A percentile compares a stretch with the other conserved stretches of the same genome.
These are phyloP conservation scores for Lathyrus tuberosus DNA, from an alignment of 306 rosid genomes.

Conservation along the genomic window DNA sequence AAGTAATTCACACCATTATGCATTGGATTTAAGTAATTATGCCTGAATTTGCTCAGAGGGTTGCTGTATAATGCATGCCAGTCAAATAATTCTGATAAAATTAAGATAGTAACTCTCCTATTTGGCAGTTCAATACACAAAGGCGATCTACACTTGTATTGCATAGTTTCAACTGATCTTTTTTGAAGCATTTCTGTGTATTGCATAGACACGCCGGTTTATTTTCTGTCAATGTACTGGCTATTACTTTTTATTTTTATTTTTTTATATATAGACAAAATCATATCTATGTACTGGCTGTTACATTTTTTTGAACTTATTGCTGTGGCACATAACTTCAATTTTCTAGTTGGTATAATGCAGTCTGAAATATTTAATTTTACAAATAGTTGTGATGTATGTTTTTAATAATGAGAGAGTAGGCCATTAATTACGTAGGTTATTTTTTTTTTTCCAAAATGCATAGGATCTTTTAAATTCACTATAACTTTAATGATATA, in stretches of 20 bases:
- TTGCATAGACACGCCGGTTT: not conserved
- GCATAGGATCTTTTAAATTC: not conserved
- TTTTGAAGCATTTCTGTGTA: not conserved
- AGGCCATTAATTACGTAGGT: not conserved
- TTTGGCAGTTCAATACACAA: not conserved
- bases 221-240: not conserved
- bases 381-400: constrained; percentile 18
- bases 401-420: constrained; percentile 4
- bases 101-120: not conserved
- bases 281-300: not conserved
- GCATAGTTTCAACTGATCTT: not conserved
- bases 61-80: constrained; percentile 20
- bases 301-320: not conserved
- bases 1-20: not conserved
- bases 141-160: not conserved
- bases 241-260: not conserved
- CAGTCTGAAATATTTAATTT: constrained; percentile 13
- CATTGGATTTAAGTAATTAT: not conserved
- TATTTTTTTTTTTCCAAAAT: not conserved
- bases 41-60: not conserved
- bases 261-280: too few species aligned
- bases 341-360: constrained; percentile 26
- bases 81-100: constrained; percentile 20
- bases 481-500: not conserved
- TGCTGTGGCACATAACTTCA: not conserved